Evolutionary conservation across 306 rosid genomes (phyloP), one percentile per base, ranked within the genome.

Genomic region (Quercus berberidifolia): DNA sequence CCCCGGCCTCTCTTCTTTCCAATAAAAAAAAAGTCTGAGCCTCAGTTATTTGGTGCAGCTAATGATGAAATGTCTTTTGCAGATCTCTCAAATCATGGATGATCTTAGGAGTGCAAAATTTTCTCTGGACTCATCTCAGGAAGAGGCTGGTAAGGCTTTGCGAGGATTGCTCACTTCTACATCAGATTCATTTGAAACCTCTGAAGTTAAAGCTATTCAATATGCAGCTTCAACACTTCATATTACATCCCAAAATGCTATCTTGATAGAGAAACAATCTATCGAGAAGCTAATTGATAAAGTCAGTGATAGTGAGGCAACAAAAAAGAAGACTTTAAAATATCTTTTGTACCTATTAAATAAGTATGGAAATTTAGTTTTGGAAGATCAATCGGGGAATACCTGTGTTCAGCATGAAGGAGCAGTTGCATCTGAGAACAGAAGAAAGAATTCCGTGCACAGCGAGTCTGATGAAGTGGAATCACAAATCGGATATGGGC

Each of bases 51-150:
- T 68, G 69, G 35, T 81, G 73, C 43, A 38, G 63, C 60, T 82
- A 80, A 75, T 78, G 41, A 76, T 88, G 81, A 74, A 69, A 54
- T 81, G 60, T 81, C 55, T 35, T 75, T 63, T 89, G 80, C 93
- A 94, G 97, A 88, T 94, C 83, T 90, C 94, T 84, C 88, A 82
- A 78, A 80, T 91, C 77, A 68, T 87, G 73, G 88, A 86, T 70
- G 90, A 89, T 86, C 92, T 92, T 78, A 80, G 83, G 59, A 69
- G 77, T 63, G 86, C 84, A 35, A 82, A 86, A 38, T 88, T 90
- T 83, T 76, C 63, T 76, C 84, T 92, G 31, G 87, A 92, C 75
- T 78, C 92, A 74, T 84, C 78, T 63, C 94, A 88, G 77, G 97
- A 82, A 83, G 97, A 83, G 82, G 90, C 92, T 58, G 94, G 97